A percentile compares a stretch with the other conserved stretches of the same genome.
phyloP scores from a whole-genome alignment of 225 moss, liverwort and hornwort species.

The Thuidium tamariscinum region DNA sequence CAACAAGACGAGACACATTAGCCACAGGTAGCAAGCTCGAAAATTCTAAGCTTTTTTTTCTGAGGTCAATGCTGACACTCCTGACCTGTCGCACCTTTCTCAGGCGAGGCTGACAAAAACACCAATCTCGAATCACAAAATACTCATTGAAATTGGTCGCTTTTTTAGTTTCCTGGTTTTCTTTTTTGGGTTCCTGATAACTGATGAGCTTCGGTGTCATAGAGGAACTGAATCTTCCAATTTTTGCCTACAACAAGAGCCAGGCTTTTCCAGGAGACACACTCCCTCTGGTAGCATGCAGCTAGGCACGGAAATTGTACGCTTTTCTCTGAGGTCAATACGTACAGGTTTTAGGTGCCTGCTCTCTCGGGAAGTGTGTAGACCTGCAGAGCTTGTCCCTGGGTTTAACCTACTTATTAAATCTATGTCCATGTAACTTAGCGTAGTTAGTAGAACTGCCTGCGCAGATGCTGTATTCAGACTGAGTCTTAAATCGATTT shows the following conservation, averaged over 20 bases:
- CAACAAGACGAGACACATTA: background rate
- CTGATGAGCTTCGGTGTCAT: background rate
- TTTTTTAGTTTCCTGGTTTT: background rate
- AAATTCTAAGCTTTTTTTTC: background rate
- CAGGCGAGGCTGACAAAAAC: background rate
- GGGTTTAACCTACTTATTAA: background rate
- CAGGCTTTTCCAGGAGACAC: background rate
- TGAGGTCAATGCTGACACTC: background rate
- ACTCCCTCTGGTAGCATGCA: background rate
- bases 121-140: background rate
- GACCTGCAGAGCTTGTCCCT: background rate
- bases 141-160: background rate
- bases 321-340: background rate
- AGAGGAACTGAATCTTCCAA: background rate
- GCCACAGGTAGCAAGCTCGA: background rate
- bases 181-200: background rate
- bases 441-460: background rate
- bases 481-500: no score
- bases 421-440: background rate
- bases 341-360: background rate
- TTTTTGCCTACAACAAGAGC: background rate
- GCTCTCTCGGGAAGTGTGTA: background rate
- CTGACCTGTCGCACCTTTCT: background rate
- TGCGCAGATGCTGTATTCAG: background rate
- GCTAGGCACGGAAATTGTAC: background rate